phyloP scores from a whole-genome alignment of 306 rosid genomes.

The Cucumis sativus region DNA sequence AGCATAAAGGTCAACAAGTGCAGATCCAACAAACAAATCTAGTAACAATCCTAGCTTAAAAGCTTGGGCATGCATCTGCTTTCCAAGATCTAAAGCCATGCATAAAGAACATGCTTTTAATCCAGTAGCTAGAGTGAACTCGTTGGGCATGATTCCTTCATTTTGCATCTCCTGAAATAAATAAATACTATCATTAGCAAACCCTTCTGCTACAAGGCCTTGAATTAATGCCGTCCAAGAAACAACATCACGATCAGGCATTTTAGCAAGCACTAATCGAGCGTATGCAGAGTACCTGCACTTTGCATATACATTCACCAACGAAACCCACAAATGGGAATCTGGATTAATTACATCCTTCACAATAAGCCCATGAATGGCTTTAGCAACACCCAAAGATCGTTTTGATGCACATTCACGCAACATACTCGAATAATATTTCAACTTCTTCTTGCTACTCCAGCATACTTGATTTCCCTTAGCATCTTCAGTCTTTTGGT shows the following conservation, averaged over 20 bases:
- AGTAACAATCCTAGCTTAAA: slow-evolving; percentile 16
- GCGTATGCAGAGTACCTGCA: slow-evolving; percentile 17
- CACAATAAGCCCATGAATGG: slow-evolving; percentile 26
- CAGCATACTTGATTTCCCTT: background rate
- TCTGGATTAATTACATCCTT: slow-evolving; percentile 21
- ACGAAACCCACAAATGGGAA: slow-evolving; percentile 27
- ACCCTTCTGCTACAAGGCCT: slow-evolving; percentile 21
- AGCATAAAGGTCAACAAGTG: slow-evolving; percentile 25
- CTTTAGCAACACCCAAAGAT: slow-evolving; percentile 18
- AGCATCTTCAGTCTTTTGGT: slow-evolving; percentile 1
- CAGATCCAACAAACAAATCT: slow-evolving; percentile 27
- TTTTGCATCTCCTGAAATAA: slow-evolving; percentile 26
- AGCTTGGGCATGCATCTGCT: slow-evolving; percentile 29
- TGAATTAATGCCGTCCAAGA: slow-evolving; percentile 29
- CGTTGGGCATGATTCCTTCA: slow-evolving; percentile 26
- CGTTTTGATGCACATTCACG: slow-evolving; percentile 18
- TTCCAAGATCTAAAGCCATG: slow-evolving; percentile 19
- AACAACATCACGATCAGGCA: slow-evolving; percentile 31
- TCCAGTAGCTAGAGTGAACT: slow-evolving; percentile 25
- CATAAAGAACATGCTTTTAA: slow-evolving; percentile 27
- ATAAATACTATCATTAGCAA: slow-evolving; percentile 9
- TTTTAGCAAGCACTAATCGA: slow-evolving; percentile 21
- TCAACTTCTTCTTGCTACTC: slow-evolving; percentile 14
- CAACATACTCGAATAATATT: slow-evolving; percentile 16
- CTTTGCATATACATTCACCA: slow-evolving; percentile 27